These are phyloP conservation scores for Aureobasidium sp. DNA, from an alignment of 2,329 filamentous ascomycete species.

Conservation along the genomic window DNA sequence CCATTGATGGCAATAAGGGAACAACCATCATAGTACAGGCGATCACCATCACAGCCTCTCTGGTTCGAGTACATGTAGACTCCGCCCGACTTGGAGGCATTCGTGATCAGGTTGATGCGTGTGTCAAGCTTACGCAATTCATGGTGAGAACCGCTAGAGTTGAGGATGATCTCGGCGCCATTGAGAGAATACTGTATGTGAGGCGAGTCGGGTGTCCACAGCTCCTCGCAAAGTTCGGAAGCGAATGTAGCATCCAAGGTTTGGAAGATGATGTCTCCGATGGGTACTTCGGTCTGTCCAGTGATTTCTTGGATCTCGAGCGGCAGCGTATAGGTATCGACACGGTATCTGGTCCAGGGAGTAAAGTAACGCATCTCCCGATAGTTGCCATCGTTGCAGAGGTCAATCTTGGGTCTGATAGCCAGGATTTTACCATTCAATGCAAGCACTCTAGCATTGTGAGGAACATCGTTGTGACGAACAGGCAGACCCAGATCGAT, in stretches of 20 bases:
- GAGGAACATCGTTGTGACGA: constrained; percentile 52
- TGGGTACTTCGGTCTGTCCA: constrained; percentile 48
- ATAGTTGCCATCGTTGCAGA: constrained; percentile 61
- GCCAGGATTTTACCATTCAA: constrained; percentile 60
- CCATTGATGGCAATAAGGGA: constrained; percentile 57
- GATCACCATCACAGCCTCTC: constrained; percentile 48
- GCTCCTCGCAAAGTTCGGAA: constrained; percentile 59
- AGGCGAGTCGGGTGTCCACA: constrained; percentile 53
- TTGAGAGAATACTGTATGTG: constrained; percentile 55
- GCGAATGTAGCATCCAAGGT: constrained; percentile 56
- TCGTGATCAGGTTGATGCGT: constrained; percentile 53
- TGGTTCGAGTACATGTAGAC: constrained; percentile 59
- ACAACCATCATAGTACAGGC: constrained; percentile 54
- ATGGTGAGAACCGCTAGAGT: constrained; percentile 61
- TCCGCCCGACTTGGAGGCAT: constrained; percentile 57
- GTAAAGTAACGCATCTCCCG: constrained; percentile 48
- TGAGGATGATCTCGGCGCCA: constrained; percentile 54
- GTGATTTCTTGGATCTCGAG: constrained; percentile 49
- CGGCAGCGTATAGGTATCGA: constrained; percentile 59
- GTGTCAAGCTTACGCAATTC: constrained; percentile 58
- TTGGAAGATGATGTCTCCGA: constrained; percentile 60
- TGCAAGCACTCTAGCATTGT: constrained; percentile 58
- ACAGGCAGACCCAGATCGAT: constrained; percentile 48
- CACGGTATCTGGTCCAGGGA: constrained; percentile 51
- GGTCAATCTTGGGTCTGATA: constrained; percentile 62